Conservation (phyloP, 2,329 filamentous ascomycete genomes). For the Phaeosphaeria sp. region DNA sequence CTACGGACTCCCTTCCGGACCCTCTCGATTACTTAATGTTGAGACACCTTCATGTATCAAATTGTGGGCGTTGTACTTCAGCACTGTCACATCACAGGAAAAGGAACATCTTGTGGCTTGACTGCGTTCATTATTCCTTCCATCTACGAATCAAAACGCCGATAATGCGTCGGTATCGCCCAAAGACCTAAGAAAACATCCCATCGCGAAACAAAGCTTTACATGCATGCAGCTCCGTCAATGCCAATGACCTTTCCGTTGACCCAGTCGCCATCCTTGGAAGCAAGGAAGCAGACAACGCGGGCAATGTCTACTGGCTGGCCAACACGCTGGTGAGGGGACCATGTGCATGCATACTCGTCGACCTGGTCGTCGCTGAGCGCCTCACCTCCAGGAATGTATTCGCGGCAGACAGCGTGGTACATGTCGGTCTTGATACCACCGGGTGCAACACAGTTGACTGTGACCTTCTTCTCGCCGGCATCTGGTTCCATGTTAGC, state of each 20-base stretch:
- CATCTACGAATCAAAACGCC: constrained; percentile 22
- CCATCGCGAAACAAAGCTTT: constrained; percentile 18
- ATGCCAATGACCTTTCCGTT: constrained; percentile 63
- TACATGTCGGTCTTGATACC: constrained; percentile 66
- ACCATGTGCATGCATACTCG: constrained; percentile 70
- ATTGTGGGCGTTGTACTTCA: too few relatives aligned
- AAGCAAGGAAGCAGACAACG: constrained; percentile 66
- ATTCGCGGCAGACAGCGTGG: constrained; percentile 69
- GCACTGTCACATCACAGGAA: not conserved
- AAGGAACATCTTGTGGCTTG: not conserved
- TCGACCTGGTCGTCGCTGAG: constrained; percentile 65
- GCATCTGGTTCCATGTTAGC: constrained; percentile 47
- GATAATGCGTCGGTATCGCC: constrained; percentile 19
- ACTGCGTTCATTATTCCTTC: constrained; percentile 3
- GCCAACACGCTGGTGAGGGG: constrained; percentile 69
- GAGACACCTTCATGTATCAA: too few relatives aligned
- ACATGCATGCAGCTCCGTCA: constrained; percentile 53
- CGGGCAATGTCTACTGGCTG: constrained; percentile 73
- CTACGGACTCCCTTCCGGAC: too few relatives aligned
- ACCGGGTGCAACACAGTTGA: constrained; percentile 67
- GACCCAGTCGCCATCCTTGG: constrained; percentile 65
- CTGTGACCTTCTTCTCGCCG: constrained; percentile 62
- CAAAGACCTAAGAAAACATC: constrained; percentile 16
- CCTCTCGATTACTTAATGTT: too few relatives aligned
- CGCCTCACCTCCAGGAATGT: constrained; percentile 65